Base-by-base conservation (phyloP, 345 rosid species). In the Gossypium longicalyx region DNA sequence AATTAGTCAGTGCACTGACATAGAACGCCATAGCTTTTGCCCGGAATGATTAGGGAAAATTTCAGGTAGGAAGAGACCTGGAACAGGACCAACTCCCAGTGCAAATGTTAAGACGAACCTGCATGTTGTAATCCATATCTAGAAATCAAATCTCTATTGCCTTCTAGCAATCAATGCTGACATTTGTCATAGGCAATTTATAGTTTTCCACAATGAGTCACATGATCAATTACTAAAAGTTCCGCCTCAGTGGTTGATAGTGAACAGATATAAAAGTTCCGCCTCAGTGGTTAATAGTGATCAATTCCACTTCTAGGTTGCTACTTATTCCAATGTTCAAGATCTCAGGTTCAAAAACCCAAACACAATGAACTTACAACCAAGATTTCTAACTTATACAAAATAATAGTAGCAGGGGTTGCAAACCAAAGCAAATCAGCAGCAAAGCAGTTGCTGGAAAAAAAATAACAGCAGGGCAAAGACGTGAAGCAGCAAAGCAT, bases 11-110 rank as follows among this genome's bases (percentile, higher is more conserved):
- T 93, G 98, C 73, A 95, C 99, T 41, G 97, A 91, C 97, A 95
- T 83, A 72, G 74, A 93, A 72, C 7, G 98, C 98, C 97, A 93
- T 90, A 79, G 98, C 98, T 83, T 89, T 95, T 44, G 98, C 99
- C 77, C 99, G 83, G 48, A 95, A 93, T 70, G 92, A 82, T 87
- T 83, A 44, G 97, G 89, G 76, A 95, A 93, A 57, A 95, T 95
- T 76, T 95, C 99, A 70, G 99, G 97, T 13, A 95, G 88, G 76
- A 95, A 97, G 62, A 95, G 90, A 83, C 92, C 83, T 22, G 99
- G 98, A 77, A 95, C 98, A 62, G 98, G 99, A 73, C 99, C 99
- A 80, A 97, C 99, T 86, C 99, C 99, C 20, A 91, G 29, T 34
- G 99, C 89, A 83, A 95, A 95, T 63, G 98, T 83, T 25, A 95